These are phyloP conservation scores for Gossypium ekmanianum DNA, from an alignment of 345 rosid genomes.

Conservation along the genomic window DNA sequence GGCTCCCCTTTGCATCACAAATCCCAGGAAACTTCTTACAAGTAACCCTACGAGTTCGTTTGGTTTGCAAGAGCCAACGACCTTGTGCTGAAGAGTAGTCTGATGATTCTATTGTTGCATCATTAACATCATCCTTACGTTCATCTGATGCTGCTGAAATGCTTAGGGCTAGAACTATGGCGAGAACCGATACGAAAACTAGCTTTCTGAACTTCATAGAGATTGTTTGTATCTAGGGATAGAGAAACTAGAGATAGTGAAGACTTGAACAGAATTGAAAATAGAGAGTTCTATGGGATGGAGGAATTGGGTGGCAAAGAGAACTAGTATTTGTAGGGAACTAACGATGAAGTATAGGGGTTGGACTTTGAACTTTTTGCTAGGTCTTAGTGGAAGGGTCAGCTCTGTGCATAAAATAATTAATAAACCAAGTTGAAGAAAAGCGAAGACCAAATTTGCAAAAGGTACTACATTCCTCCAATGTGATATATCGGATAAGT, in stretches of 20 bases:
- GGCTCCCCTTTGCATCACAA: slow-evolving; percentile 4
- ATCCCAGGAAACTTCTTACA: slow-evolving; percentile 9
- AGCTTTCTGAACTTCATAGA: neutral
- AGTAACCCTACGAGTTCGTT: neutral
- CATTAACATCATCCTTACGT: neutral
- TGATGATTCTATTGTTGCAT: neutral
- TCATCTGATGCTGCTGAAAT: neutral
- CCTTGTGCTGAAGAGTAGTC: neutral
- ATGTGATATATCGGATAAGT: neutral
- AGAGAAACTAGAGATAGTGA: neutral
- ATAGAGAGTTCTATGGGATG: neutral
- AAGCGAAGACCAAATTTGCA: neutral
- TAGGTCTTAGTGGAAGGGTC: neutral
- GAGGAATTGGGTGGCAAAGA: neutral
- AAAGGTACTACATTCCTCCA: too few relatives aligned
- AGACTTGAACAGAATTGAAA: neutral
- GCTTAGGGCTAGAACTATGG: neutral
- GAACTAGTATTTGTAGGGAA: slow-evolving; percentile 5
- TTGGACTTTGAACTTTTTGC: neutral
- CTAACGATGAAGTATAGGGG: neutral
- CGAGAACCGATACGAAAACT: neutral
- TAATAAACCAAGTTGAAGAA: neutral
- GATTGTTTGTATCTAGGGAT: neutral
- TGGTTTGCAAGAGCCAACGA: neutral
- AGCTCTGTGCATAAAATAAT: neutral